phyloP scores from a whole-genome alignment of 2,329 filamentous ascomycete genomes.

The Xylariaceae sp. region DNA sequence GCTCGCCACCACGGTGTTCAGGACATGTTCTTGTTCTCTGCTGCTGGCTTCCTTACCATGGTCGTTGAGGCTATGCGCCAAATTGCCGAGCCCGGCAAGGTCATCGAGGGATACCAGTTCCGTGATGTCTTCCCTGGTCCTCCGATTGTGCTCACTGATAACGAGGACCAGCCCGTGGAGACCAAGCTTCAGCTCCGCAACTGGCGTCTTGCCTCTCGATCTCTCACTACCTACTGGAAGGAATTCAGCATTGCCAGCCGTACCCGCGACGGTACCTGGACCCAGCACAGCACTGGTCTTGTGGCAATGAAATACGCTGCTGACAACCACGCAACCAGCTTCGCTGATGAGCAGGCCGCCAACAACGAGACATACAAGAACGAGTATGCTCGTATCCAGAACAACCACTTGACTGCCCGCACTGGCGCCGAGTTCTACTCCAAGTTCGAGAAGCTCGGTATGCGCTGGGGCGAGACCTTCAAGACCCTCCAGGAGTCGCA shows the following conservation, averaged over 20 bases:
- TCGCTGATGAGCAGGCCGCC: conserved; percentile 22
- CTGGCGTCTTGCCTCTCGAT: conserved; percentile 26
- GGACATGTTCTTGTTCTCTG: conserved; percentile 46
- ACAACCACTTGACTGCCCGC: conserved; percentile 16
- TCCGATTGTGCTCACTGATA: conserved; percentile 24
- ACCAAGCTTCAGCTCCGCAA: conserved; percentile 27
- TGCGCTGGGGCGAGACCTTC: conserved; percentile 26
- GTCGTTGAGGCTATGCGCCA: conserved; percentile 34
- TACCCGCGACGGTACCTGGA: conserved; percentile 25
- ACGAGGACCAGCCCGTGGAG: conserved; percentile 24
- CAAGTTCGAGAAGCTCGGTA: conserved; percentile 26
- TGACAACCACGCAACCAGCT: conserved; percentile 21
- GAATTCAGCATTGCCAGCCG: conserved; percentile 26
- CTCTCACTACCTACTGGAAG: conserved; percentile 28
- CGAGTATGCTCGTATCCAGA: conserved; percentile 22
- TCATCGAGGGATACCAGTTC: conserved; percentile 28
- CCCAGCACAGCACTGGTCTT: conserved; percentile 27
- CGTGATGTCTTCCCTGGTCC: conserved; percentile 29
- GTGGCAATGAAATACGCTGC: conserved; percentile 25
- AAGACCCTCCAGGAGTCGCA: conserved; percentile 22
- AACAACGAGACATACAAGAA: conserved; percentile 22
- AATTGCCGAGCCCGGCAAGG: conserved; percentile 23
- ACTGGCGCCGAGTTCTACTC: conserved; percentile 24
- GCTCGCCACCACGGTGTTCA: conserved; percentile 47
- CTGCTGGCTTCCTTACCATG: conserved; percentile 36